Evolutionary conservation across 768 basidiomycete genomes (phyloP).

Genomic region (Phaeotremella fagi): DNA sequence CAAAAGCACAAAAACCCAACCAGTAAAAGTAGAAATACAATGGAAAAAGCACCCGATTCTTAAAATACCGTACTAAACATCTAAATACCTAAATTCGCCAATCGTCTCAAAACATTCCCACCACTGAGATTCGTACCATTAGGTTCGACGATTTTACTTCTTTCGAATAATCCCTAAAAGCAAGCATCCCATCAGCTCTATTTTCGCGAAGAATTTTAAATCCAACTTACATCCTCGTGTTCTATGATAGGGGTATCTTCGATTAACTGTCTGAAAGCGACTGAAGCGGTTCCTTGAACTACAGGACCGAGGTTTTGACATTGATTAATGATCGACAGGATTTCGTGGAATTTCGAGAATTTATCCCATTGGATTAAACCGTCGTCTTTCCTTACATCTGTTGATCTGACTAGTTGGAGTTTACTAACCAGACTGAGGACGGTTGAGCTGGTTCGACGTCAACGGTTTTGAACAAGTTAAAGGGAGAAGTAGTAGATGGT

Average conservation of each 20-base stretch:
- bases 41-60: too few species aligned
- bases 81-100: constrained; percentile 1
- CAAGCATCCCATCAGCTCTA: not conserved
- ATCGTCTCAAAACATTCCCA: constrained; percentile 3
- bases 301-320: constrained; percentile 61
- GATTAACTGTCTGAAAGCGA: constrained; percentile 25
- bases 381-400: constrained; percentile 62
- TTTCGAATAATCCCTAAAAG: constrained; percentile 27
- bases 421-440: constrained; percentile 76
- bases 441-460: constrained; percentile 86
- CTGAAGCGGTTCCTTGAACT: constrained; percentile 18
- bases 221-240: constrained; percentile 41
- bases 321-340: constrained; percentile 69
- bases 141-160: constrained; percentile 28
- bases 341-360: constrained; percentile 84
- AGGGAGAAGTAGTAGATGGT: too few species aligned
- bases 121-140: not conserved
- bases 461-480: too few species aligned
- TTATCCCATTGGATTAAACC: constrained; percentile 90
- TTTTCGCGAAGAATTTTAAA: not conserved
- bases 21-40: not conserved
- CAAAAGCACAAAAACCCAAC: too few species aligned
- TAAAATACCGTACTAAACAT: too few species aligned
- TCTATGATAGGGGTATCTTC: constrained; percentile 33
- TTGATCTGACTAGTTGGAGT: constrained; percentile 77